Evolutionary conservation across 345 rosid species (phyloP).

Genomic region (Cardamine chenopodiifolia): DNA sequence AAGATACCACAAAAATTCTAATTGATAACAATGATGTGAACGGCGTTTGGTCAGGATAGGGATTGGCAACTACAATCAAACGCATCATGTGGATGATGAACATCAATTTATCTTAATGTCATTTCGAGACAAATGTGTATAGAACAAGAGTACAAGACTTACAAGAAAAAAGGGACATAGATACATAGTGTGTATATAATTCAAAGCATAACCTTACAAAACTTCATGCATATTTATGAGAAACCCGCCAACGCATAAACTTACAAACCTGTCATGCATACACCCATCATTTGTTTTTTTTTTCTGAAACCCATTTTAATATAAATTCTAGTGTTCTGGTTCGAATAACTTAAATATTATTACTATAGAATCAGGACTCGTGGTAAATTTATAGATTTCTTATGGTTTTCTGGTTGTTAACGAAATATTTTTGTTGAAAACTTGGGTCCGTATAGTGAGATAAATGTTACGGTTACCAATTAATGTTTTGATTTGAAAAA

Average conservation of each 20-base stretch:
- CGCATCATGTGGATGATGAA: constrained; percentile 13
- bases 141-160: constrained; percentile 22
- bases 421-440: neutral
- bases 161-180: constrained; percentile 11
- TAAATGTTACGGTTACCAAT: neutral
- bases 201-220: constrained; percentile 28
- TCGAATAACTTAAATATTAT: neutral
- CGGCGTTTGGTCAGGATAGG: neutral
- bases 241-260: constrained; percentile 30
- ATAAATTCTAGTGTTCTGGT: neutral
- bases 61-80: constrained; percentile 10
- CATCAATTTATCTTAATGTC: neutral
- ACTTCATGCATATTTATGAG: constrained; percentile 11
- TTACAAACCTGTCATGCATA: constrained; percentile 34
- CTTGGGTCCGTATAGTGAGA: neutral
- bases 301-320: neutral
- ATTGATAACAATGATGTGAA: constrained; percentile 15
- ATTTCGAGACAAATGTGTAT: constrained; percentile 21
- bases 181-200: neutral
- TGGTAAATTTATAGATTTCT: neutral
- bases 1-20: neutral
- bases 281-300: constrained; percentile 29
- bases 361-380: neutral
- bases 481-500: neutral
- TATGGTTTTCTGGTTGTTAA: neutral